Conservation (phyloP, 2,329 filamentous ascomycete species). For the Fusarium siculi region DNA sequence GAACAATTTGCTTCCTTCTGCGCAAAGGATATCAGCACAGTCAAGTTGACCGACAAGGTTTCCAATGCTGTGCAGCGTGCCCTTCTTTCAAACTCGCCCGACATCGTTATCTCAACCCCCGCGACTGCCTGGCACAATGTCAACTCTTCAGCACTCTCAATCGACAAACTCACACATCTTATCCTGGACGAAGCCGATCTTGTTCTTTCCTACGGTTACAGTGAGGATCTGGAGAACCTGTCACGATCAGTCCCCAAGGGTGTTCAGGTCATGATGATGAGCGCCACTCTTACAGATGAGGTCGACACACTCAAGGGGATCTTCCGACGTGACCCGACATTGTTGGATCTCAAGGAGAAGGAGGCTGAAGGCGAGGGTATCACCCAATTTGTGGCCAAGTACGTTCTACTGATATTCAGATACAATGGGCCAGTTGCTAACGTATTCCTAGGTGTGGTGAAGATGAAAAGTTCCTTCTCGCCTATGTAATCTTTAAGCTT, state of each 20-base stretch:
- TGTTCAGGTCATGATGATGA: slow-evolving; percentile 92
- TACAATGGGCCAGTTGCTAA: slow-evolving; percentile 17
- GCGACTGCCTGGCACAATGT: slow-evolving; percentile 84
- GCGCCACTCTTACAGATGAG: slow-evolving; percentile 89
- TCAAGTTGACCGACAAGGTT: slow-evolving; percentile 91
- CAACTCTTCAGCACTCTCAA: slow-evolving; percentile 69
- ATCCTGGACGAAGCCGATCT: slow-evolving; percentile 96
- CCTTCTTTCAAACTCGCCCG: slow-evolving; percentile 84
- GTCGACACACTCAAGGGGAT: slow-evolving; percentile 85
- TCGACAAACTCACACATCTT: slow-evolving; percentile 78
- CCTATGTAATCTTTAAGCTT: slow-evolving; percentile 95
- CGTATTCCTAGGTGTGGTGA: slow-evolving; percentile 75
- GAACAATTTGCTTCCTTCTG: slow-evolving; percentile 84
- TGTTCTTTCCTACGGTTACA: slow-evolving; percentile 92
- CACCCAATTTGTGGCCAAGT: slow-evolving; percentile 88
- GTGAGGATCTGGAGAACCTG: slow-evolving; percentile 86
- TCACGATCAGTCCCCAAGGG: slow-evolving; percentile 82
- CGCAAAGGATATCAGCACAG: slow-evolving; percentile 81
- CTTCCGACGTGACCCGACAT: slow-evolving; percentile 82
- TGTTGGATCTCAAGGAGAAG: slow-evolving; percentile 85
- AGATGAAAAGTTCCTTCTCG: slow-evolving; percentile 94
- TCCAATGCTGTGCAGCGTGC: slow-evolving; percentile 89
- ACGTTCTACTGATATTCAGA: slow-evolving; percentile 39
- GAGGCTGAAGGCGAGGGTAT: slow-evolving; percentile 81
- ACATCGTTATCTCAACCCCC: slow-evolving; percentile 91